These are phyloP conservation scores for Trichoderma asperelloides DNA, from an alignment of 495 filamentous ascomycete species.

Conservation along the genomic window DNA sequence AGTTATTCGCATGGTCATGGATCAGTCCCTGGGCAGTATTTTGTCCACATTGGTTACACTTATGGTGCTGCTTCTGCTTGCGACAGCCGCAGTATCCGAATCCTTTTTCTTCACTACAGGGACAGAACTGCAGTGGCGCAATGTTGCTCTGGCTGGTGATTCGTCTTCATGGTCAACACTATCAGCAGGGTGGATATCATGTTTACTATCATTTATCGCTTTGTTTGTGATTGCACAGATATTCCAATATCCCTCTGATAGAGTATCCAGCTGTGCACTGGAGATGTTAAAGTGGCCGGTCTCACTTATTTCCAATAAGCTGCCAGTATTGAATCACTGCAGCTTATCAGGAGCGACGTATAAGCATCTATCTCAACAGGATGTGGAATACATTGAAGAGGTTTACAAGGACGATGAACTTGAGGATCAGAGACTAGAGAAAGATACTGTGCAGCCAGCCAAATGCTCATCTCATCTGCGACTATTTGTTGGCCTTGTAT, in stretches of 20 bases:
- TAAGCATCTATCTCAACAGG: neutral
- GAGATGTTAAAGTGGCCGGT: neutral
- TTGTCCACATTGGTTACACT: neutral
- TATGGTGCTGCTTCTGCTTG: neutral
- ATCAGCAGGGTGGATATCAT: neutral
- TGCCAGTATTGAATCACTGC: neutral
- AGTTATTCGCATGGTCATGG: neutral
- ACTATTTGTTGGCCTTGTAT: neutral
- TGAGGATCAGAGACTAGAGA: neutral
- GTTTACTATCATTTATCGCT: neutral
- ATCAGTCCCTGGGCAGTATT: neutral
- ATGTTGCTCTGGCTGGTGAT: neutral
- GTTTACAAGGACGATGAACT: neutral
- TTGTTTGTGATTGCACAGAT: neutral
- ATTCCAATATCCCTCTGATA: neutral
- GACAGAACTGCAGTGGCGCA: neutral
- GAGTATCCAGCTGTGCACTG: neutral
- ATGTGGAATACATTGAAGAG: neutral
- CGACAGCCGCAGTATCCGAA: neutral
- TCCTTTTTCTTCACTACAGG: neutral
- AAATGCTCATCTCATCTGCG: neutral
- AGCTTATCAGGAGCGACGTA: neutral
- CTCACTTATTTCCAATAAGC: neutral
- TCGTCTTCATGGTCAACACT: neutral
- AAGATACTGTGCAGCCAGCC: neutral